These are phyloP conservation scores for Hypoxylon lenormandii DNA, from an alignment of 495 filamentous ascomycete genomes.

Conservation along the genomic window DNA sequence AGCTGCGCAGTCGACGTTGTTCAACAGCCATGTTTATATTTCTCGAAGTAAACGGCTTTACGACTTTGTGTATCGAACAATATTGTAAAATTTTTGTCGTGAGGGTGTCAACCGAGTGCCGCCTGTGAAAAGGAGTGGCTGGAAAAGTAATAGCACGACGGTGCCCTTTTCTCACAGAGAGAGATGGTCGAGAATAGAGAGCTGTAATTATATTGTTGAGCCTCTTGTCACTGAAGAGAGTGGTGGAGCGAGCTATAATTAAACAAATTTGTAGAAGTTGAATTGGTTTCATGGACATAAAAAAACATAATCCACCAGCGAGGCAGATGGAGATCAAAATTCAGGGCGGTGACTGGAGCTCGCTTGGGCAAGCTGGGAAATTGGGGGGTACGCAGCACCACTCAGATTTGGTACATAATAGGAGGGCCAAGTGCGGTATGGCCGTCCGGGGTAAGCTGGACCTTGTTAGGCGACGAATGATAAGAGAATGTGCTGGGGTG, in stretches of 20 bases:
- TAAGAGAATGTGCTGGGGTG: slow-evolving; percentile 42
- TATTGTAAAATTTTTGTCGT: slow-evolving; percentile 24
- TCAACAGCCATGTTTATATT: slow-evolving; percentile 47
- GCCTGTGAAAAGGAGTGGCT: slow-evolving; percentile 48
- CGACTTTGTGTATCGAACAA: slow-evolving; percentile 37
- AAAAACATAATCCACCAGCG: slow-evolving; percentile 45
- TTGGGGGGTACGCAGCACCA: slow-evolving; percentile 47
- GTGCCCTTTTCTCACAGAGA: slow-evolving; percentile 40
- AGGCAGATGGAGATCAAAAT: slow-evolving; percentile 48
- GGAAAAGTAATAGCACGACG: slow-evolving; percentile 37
- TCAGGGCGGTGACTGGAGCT: slow-evolving; percentile 48
- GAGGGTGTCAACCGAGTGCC: slow-evolving; percentile 30
- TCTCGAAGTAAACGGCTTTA: slow-evolving; percentile 28
- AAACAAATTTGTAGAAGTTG: slow-evolving; percentile 52
- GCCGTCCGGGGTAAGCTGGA: slow-evolving; percentile 35
- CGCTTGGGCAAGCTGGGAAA: slow-evolving; percentile 45
- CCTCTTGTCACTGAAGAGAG: slow-evolving; percentile 46
- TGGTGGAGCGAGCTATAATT: slow-evolving; percentile 40
- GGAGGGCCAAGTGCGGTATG: slow-evolving; percentile 31
- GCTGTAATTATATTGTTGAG: slow-evolving; percentile 37
- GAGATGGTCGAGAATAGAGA: slow-evolving; percentile 46
- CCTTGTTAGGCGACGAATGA: slow-evolving; percentile 46
- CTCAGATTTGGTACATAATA: slow-evolving; percentile 37
- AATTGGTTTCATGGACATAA: slow-evolving; percentile 48
- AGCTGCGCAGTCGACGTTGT: slow-evolving; percentile 36